Conservation (phyloP, 192 early-diverging fungal genomes). For the Linnemannia hyalina region DNA sequence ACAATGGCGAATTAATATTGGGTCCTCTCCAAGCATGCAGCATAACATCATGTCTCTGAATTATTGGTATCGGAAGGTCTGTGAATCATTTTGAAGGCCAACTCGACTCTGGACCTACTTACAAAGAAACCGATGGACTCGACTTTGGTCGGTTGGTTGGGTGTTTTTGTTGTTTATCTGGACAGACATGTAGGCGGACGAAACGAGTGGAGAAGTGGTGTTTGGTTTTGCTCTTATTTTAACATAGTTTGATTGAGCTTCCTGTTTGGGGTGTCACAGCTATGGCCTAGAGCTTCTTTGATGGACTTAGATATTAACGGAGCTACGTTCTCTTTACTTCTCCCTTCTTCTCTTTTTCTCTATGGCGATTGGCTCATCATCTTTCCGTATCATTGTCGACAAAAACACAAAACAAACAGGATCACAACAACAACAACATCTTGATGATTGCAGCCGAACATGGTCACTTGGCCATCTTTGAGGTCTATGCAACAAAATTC, state of each 20-base stretch:
- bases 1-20: not conserved
- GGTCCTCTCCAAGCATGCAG: not conserved
- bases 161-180: not conserved
- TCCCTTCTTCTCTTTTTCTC: not conserved
- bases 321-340: not conserved
- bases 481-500: conserved; percentile 43
- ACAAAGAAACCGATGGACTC: not conserved
- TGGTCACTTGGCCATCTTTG: conserved; percentile 51
- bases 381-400: not conserved
- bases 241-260: conserved; percentile 6
- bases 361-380: not conserved
- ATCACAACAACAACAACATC: conserved; percentile 46
- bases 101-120: not conserved
- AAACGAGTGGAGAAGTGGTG: not conserved
- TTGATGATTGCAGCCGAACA: conserved; percentile 46
- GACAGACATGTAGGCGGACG: no score
- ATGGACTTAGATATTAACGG: not conserved
- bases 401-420: conserved; percentile 18
- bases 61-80: not conserved
- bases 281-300: not conserved
- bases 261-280: not conserved
- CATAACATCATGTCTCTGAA: not conserved
- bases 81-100: not conserved
- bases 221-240: conserved; percentile 7
- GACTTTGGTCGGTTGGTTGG: not conserved